Evolutionary conservation across 257 asterid species (phyloP), one percentile per base, ranked within the genome.

Genomic region (Penstemon newberryi): DNA sequence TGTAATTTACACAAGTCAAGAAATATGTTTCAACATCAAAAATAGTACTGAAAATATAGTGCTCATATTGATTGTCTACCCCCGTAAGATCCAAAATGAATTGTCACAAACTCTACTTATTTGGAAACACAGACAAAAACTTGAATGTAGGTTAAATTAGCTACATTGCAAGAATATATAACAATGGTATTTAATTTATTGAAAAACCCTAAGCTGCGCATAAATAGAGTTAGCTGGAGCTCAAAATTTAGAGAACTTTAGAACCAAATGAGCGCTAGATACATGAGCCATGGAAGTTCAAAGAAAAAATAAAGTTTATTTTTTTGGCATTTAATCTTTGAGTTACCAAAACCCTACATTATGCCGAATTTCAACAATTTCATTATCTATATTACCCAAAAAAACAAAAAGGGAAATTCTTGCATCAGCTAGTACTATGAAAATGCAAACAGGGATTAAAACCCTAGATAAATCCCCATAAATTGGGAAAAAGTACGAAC

Each of bases 301-400:
- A 49, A 49, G 54, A 15, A 49, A 46, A 46, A 8, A 12, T 39
- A 60, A 51, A n/a, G 6, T 7, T 5, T 1, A 3, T 6, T 39
- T 47, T 39, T 9, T 59, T 70, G 12, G 63, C 68, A 70, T 54
- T 60, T 65, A 12, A 50, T 43, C 61, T 57, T 40, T 49, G 10
- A 70, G 56, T 52, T 70, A n/a, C 50, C 60, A 67, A 65, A 76
- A 61, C 43, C 76, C 79, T 56, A 72, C 80, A 77, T 70, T 66
- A 63, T 44, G n/a, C 68, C 42, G 47, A 56, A 68, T 68, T 63
- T 56, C 61, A 56, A 58, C 47, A 60, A 65, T 58, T 54, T 11
- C 33, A 45, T 40, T 60, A 19, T 19, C 44, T 8, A 63, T 7
- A 41, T 66, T 13, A 55, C 43, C 33, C 77, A 9, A n/a, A 49